Base-by-base conservation (phyloP, 148 eudicot species). In the Fallopia convolvulus region DNA sequence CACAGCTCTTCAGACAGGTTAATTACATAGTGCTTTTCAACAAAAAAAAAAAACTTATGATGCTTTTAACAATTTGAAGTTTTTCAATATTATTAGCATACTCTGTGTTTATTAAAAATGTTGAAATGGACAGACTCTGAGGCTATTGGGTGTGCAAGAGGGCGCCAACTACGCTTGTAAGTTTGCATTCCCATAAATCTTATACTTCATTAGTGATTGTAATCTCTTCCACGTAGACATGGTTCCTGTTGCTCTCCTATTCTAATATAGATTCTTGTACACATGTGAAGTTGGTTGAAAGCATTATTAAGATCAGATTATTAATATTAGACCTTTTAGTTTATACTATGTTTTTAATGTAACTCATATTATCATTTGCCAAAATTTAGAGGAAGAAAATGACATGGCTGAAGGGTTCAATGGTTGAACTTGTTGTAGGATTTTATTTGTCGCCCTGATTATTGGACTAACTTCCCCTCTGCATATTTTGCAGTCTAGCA, bases 1-100 rank as follows among this genome's bases (percentile, higher is more conserved):
- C 84, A 91, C 97, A 52, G 98, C 99, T 84, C 98, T 95, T 79
- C 98, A 95, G 85, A 93, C 99, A 90, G 99, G 99, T 95, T 76
- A 72, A 21, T 73, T 8, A 21, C 47, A 47, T 78, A 48, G 41
- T 44, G 17, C 47, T 49, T 39, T 0, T 18, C 42, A 11, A 6
- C 47, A 9, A 44, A 44, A 36, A 33, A 33, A 33, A 44, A 44
- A 44, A 44, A 68, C 72, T 68, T 66, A 36, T 66, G 5, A 66
- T 33, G 70, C 30, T 68, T 26, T 32, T 32, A 65, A 58, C 32
- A 65, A 11, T 32, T 13, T 32, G 5, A 65, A 65, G 40, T 65
- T 65, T 39, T 65, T 32, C 18, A 32, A 12, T 32, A 32, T 30
- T 30, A 32, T 65, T 15, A 15, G 32, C 15, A 6, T 13, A 33